phyloP scores from a whole-genome alignment of 2,329 filamentous ascomycete genomes.

The Colletotrichum sp. region DNA sequence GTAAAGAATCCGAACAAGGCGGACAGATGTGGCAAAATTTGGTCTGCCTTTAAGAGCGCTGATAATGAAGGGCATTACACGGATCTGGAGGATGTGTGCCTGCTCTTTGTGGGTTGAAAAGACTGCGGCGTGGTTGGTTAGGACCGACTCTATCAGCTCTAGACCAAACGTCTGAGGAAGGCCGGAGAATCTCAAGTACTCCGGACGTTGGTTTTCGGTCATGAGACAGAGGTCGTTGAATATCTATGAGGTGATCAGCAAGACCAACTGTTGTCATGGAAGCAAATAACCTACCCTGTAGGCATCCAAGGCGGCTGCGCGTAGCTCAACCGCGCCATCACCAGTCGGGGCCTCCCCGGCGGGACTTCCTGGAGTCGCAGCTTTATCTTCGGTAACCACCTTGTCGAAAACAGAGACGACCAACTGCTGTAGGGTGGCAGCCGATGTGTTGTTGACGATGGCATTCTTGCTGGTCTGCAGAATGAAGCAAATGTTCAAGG shows the following conservation, averaged over 20 bases:
- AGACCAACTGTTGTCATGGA: background rate
- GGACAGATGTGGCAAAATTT: conserved; percentile 81
- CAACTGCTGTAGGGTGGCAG: conserved; percentile 94
- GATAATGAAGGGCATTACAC: conserved; percentile 84
- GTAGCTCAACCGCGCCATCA: conserved; percentile 69
- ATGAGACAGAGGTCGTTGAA: conserved; percentile 91
- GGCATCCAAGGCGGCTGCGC: conserved; percentile 82
- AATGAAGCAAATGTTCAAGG: conserved; percentile 89
- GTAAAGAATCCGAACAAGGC: conserved; percentile 82
- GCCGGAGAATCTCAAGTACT: conserved; percentile 80
- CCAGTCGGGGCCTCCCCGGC: conserved; percentile 72
- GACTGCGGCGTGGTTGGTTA: conserved; percentile 83
- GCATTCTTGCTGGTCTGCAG: conserved; percentile 91
- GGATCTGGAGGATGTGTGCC: conserved; percentile 74
- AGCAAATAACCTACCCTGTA: conserved; percentile 62
- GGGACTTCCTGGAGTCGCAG: conserved; percentile 55
- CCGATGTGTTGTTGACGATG: conserved; percentile 93
- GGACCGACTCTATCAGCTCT: conserved; percentile 88
- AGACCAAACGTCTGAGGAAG: conserved; percentile 85
- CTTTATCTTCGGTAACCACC: conserved; percentile 78
- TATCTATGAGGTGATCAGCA: conserved; percentile 52
- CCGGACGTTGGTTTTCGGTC: conserved; percentile 82
- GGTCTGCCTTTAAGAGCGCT: conserved; percentile 78
- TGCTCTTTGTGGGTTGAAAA: conserved; percentile 83
- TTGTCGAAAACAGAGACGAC: conserved; percentile 94